Evolutionary conservation across 2,329 filamentous ascomycete species (phyloP), one percentile per base, ranked within the genome.

Genomic region (Septoria petroselini): DNA sequence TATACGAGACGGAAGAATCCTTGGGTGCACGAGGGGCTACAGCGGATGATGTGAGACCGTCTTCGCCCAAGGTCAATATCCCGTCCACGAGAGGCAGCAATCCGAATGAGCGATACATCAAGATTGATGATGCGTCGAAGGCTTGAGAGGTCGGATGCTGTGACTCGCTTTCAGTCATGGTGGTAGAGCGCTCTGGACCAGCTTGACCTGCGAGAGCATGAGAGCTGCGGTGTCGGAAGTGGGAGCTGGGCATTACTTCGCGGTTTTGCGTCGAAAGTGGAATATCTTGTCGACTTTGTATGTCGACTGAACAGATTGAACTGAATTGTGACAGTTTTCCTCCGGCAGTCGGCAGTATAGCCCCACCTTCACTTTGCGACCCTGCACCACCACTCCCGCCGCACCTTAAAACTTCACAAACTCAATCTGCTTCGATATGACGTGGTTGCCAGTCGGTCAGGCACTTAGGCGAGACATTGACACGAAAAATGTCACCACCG

Each of bases 1-100:
- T 66, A 3, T 43, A 48, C 46, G 64, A 66, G 55, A 65, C 61
- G 6, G 54, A 59, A 29, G 62, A 60, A 27, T 58, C 53, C 2
- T 17, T 56, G 41, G 15, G 25, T 7, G 39, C 23, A 27, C 45
- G 50, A 35, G 49, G 57, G 30, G 57, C 44, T 2, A 37, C 39
- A 11, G 39, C 48, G 7, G 48, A 50, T 27, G 41, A 46, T 29
- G 51, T 23, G 14, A 42, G 42, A 27, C 33, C 30, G 4, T n/a
- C 3, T 0, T 46, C 25, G 4, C 37, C 33, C 3, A 51, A 51
- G 42, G 23, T 51, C 23, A 51, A 51, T 23, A 30, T 21, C 8
- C 48, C 48, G 9, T 33, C 41, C 8, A 40, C 35, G 6, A 23
- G 54, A 7, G 14, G 46, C 7, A 51, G 30, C 21, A 38, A 46